Evolutionary conservation across 495 filamentous ascomycete genomes (phyloP).

Genomic region (Xylaria curta): DNA sequence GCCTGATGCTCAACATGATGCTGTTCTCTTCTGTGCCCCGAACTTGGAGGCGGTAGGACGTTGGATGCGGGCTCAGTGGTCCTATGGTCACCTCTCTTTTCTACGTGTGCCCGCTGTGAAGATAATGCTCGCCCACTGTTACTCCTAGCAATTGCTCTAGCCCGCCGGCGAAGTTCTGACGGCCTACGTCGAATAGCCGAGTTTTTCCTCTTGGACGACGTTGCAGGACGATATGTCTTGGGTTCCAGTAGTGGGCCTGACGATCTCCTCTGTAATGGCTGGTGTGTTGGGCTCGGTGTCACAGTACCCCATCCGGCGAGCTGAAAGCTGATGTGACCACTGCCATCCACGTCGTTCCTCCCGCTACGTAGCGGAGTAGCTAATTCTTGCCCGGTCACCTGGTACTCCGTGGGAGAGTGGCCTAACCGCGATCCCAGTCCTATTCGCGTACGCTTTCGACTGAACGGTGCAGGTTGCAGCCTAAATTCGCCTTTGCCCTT

Average conservation of each 20-base stretch:
- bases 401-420: neutral
- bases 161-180: neutral
- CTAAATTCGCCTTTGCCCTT: conserved; percentile 22
- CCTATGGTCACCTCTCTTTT: neutral
- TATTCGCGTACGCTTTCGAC: conserved; percentile 18
- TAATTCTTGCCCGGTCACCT: neutral
- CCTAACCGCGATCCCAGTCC: neutral
- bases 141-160: neutral
- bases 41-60: neutral
- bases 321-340: conserved; percentile 12
- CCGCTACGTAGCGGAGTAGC: neutral
- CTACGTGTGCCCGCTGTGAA: neutral
- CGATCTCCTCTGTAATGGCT: neutral
- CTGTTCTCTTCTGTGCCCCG: neutral
- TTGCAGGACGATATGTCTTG: conserved; percentile 3
- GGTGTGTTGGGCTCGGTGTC: neutral
- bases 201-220: neutral
- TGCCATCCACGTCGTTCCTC: neutral
- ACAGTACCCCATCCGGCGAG: neutral
- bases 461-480: conserved; percentile 30
- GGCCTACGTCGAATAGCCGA: neutral
- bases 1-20: neutral
- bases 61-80: neutral
- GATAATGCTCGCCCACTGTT: neutral
- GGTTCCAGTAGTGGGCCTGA: conserved; percentile 9